phyloP scores from a whole-genome alignment of 2,329 filamentous ascomycete genomes.

The Ascochyta clinopodiicola region DNA sequence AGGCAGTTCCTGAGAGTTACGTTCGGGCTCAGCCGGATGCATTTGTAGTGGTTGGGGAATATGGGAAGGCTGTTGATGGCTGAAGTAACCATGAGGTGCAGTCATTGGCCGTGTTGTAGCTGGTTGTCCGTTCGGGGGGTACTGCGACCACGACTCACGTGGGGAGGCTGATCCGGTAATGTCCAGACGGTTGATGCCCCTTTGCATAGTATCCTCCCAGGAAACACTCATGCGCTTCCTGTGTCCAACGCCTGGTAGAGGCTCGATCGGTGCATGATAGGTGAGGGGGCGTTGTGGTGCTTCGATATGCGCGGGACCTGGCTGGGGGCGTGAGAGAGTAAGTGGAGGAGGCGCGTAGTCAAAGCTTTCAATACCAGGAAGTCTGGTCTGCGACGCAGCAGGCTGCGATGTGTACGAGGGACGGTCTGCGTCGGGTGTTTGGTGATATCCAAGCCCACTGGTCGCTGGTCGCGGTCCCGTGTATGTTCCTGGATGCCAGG shows the following conservation, averaged over 20 bases:
- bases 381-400: constrained; percentile 65
- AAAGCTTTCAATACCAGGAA: constrained; percentile 93
- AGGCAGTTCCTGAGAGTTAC: constrained; percentile 48
- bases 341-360: constrained; percentile 74
- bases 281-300: constrained; percentile 52
- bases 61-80: constrained; percentile 30
- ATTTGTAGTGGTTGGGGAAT: constrained; percentile 36
- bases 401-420: constrained; percentile 61
- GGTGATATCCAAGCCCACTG: constrained; percentile 77
- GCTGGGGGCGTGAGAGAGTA: constrained; percentile 66
- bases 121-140: constrained; percentile 31
- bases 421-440: constrained; percentile 70
- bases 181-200: constrained; percentile 70
- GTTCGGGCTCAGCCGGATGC: constrained; percentile 42
- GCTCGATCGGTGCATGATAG: constrained; percentile 45
- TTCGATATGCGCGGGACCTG: constrained; percentile 82
- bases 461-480: constrained; percentile 67
- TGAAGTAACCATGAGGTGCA: constrained; percentile 48
- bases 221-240: constrained; percentile 51
- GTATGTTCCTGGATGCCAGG: constrained; percentile 84
- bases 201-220: constrained; percentile 71
- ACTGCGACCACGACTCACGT: constrained; percentile 44
- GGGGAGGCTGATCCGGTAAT: constrained; percentile 58
- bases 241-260: constrained; percentile 30
- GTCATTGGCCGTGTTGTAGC: constrained; percentile 41